Conservation (phyloP, 2,329 filamentous ascomycete genomes). For the Aspergillus awamori region DNA sequence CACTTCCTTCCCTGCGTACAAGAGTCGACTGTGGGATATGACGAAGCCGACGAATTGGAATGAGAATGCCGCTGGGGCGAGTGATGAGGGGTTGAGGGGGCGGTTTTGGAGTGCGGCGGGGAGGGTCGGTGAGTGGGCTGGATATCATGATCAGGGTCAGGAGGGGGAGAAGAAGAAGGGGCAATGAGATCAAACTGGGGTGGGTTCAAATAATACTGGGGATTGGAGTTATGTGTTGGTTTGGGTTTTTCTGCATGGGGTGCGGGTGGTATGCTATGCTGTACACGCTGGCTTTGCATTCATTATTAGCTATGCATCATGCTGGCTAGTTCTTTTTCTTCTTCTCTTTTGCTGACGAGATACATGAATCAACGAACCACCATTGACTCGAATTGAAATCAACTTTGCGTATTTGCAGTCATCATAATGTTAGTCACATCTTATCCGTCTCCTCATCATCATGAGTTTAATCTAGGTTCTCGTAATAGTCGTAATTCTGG, state of each 20-base stretch:
- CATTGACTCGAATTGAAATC: too few relatives aligned
- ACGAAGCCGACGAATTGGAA: slow-evolving; percentile 20
- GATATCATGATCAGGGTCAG: background rate
- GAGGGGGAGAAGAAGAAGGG: background rate
- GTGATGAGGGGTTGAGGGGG: slow-evolving; percentile 30
- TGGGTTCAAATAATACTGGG: too few relatives aligned
- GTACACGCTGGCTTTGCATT: background rate
- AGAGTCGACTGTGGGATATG: slow-evolving; percentile 49
- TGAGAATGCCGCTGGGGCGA: too few relatives aligned
- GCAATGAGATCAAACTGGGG: background rate
- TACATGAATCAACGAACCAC: background rate
- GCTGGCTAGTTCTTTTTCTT: background rate
- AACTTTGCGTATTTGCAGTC: background rate
- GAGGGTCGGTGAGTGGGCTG: slow-evolving; percentile 9
- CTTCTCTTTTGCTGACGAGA: background rate
- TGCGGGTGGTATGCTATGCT: background rate
- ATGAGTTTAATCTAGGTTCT: background rate
- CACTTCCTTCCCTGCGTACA: slow-evolving; percentile 50
- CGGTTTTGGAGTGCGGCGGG: background rate
- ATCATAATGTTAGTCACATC: slow-evolving; percentile 1
- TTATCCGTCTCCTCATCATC: background rate
- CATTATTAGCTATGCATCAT: background rate
- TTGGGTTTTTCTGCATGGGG: too few relatives aligned
- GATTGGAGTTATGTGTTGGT: too few relatives aligned
- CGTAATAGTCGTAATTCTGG: slow-evolving; percentile 36